Evolutionary conservation across 495 filamentous ascomycete genomes (phyloP).

Genomic region (Penicillium soppii): DNA sequence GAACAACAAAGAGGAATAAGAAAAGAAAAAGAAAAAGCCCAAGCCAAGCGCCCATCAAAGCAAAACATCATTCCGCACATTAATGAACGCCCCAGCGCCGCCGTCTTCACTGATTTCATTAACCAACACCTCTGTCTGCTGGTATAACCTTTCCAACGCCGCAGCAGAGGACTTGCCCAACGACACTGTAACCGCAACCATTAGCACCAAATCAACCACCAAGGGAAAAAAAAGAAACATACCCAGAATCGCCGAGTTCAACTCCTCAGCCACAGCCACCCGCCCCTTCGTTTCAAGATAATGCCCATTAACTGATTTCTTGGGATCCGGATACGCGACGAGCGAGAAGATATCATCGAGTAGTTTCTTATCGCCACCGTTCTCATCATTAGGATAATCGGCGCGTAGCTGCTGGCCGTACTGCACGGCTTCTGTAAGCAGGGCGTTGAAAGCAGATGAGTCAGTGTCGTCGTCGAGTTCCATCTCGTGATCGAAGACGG

Average conservation of each 20-base stretch:
- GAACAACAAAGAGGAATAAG: not conserved
- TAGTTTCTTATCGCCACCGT: slow-evolving; percentile 67
- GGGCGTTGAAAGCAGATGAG: slow-evolving; percentile 50
- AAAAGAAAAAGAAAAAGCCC: not conserved
- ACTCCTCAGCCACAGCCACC: slow-evolving; percentile 82
- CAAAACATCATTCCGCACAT: slow-evolving; percentile 67
- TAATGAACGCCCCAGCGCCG: slow-evolving; percentile 84
- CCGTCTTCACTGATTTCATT: slow-evolving; percentile 80
- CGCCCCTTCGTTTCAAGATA: slow-evolving; percentile 75
- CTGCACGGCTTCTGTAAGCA: slow-evolving; percentile 66
- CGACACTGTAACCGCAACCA: slow-evolving; percentile 56
- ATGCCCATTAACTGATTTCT: slow-evolving; percentile 69
- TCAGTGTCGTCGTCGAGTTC: slow-evolving; percentile 73
- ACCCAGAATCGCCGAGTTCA: slow-evolving; percentile 95
- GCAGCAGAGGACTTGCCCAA: slow-evolving; percentile 87
- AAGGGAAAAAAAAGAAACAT: slow-evolving; percentile 28
- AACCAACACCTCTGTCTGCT: slow-evolving; percentile 83
- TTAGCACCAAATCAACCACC: not conserved
- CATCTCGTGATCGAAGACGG: slow-evolving; percentile 68
- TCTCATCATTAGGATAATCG: slow-evolving; percentile 70
- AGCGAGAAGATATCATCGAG: slow-evolving; percentile 86
- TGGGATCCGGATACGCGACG: slow-evolving; percentile 81
- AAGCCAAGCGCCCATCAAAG: slow-evolving; percentile 21
- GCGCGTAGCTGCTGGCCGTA: slow-evolving; percentile 79
- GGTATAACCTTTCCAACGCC: slow-evolving; percentile 80